Percentiles rank a stretch among this genome's conserved stretches.
These are phyloP conservation scores for Lathyrus aphaca DNA, from an alignment of 306 rosid species.

Conservation along the genomic window DNA sequence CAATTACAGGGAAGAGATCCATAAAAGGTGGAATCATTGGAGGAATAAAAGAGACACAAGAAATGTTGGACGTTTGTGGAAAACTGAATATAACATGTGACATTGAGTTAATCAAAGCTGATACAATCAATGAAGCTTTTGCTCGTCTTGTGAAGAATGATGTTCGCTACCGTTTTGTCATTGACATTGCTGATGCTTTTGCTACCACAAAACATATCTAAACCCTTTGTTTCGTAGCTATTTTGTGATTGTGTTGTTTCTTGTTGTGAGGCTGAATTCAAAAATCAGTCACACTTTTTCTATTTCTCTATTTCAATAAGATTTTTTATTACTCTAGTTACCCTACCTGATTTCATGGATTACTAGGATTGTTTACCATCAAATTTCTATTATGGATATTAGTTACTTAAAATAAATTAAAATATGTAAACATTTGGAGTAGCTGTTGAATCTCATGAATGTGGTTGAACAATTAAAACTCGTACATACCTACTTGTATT, in stretches of 20 bases:
- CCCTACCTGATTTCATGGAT: background rate
- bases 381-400: background rate
- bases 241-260: background rate
- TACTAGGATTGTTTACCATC: background rate
- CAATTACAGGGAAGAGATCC: constrained; percentile 55
- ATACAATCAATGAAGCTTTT: constrained; percentile 56
- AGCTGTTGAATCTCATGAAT: too few relatives aligned
- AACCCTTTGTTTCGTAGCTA: background rate
- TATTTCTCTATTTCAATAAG: background rate
- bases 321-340: too few relatives aligned
- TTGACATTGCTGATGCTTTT: constrained; percentile 48
- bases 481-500: too few relatives aligned
- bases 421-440: too few relatives aligned
- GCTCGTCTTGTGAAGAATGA: constrained; percentile 58
- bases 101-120: constrained; percentile 55
- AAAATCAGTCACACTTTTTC: too few relatives aligned
- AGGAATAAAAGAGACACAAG: constrained; percentile 67
- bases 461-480: too few relatives aligned
- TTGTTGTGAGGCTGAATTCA: background rate
- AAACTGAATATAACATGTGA: constrained; percentile 66
- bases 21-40: constrained; percentile 83
- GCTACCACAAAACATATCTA: background rate
- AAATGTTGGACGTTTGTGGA: constrained; percentile 69
- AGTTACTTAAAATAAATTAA: too few relatives aligned
- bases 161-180: constrained; percentile 73